Evolutionary conservation across 1,284 basidiomycete species (phyloP).

Genomic region (Rhodofomes roseus): DNA sequence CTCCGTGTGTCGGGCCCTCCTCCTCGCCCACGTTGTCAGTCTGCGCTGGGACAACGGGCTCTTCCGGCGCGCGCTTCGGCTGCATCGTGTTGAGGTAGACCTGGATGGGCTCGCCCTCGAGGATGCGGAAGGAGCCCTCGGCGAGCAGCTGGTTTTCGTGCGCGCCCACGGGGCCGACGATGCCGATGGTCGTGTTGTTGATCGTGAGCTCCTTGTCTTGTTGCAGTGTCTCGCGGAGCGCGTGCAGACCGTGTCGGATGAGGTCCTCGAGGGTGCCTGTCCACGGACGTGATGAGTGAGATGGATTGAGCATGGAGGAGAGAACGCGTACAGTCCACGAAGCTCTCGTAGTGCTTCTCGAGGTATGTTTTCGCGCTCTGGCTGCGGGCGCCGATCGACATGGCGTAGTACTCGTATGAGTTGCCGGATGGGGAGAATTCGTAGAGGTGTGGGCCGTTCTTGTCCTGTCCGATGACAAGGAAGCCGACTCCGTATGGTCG

Average conservation of each 20-base stretch:
- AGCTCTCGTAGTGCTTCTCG: constrained; percentile 90
- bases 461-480: constrained; percentile 94
- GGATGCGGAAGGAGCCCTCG: constrained; percentile 68
- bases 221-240: constrained; percentile 91
- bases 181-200: constrained; percentile 91
- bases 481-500: constrained; percentile 99
- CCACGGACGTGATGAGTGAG: not conserved
- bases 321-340: constrained; percentile 68
- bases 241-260: constrained; percentile 88
- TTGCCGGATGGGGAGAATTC: constrained; percentile 98
- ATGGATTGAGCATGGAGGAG: not conserved
- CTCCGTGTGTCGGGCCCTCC: constrained; percentile 25
- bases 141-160: constrained; percentile 51
- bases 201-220: constrained; percentile 94
- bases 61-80: constrained; percentile 48
- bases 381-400: constrained; percentile 96
- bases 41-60: constrained; percentile 30
- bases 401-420: constrained; percentile 97
- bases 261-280: constrained; percentile 80
- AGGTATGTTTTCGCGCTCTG: constrained; percentile 99
- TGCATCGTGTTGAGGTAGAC: constrained; percentile 72
- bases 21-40: constrained; percentile 20
- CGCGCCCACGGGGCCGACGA: constrained; percentile 69
- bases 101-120: constrained; percentile 74
- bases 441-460: constrained; percentile 94